These are phyloP conservation scores for Nigrospora osmanthi DNA, from an alignment of 2,329 filamentous ascomycete genomes.

Conservation along the genomic window DNA sequence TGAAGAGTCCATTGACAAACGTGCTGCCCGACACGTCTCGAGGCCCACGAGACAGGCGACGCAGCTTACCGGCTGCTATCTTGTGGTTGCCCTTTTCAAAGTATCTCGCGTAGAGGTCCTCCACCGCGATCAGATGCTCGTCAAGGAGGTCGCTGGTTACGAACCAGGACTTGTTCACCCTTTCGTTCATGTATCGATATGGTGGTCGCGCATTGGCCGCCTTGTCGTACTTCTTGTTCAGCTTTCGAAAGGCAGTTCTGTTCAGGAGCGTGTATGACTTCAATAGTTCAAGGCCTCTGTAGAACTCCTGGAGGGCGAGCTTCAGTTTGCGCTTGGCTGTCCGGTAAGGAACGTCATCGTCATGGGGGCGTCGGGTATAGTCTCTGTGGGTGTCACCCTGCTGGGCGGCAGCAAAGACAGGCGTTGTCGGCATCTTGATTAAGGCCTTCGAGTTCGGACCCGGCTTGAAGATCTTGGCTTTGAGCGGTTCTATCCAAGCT, in stretches of 20 bases:
- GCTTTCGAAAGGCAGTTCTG: conserved; percentile 87
- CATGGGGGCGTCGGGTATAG: conserved; percentile 40
- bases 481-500: conserved; percentile 45
- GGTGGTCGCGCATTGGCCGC: conserved; percentile 69
- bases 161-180: conserved; percentile 85
- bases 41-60: conserved; percentile 57
- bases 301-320: conserved; percentile 84
- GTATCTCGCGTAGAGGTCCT: conserved; percentile 90
- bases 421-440: conserved; percentile 44
- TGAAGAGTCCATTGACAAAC: conserved; percentile 56
- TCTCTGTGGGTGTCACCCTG: conserved; percentile 30
- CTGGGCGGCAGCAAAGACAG: conserved; percentile 23
- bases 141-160: conserved; percentile 84
- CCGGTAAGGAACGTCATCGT: conserved; percentile 69
- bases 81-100: conserved; percentile 94
- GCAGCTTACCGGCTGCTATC: conserved; percentile 78
- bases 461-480: conserved; percentile 43
- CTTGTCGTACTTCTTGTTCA: conserved; percentile 99
- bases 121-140: conserved; percentile 68
- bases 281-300: conserved; percentile 81
- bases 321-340: conserved; percentile 90
- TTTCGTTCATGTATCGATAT: conserved; percentile 79
- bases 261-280: conserved; percentile 90
- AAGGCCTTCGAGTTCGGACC: conserved; percentile 55
- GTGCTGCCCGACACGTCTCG: conserved; percentile 48